Conservation (phyloP, 306 rosid genomes). For the Herpetospermum pedunculosum region DNA sequence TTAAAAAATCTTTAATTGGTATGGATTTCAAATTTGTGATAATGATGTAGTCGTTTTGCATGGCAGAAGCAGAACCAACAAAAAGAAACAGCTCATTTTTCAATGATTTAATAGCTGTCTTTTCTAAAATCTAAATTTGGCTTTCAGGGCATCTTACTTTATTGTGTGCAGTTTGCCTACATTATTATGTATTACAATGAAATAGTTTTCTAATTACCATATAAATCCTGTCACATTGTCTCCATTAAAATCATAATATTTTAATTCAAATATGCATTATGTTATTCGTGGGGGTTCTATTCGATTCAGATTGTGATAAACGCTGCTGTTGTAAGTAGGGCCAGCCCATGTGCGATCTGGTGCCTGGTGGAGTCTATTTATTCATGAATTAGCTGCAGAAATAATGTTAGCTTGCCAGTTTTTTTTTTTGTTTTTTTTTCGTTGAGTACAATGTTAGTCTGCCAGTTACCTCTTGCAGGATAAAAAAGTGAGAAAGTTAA, state of each 20-base stretch:
- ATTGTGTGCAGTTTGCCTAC: neutral
- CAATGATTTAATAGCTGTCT: conserved; percentile 22
- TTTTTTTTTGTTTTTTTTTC: neutral
- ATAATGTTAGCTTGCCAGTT: neutral
- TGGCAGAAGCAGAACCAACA: conserved; percentile 8
- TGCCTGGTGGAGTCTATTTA: neutral
- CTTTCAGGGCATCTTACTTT: conserved; percentile 8
- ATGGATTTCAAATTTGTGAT: neutral
- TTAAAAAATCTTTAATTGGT: neutral
- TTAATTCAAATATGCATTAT: neutral
- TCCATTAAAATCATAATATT: neutral
- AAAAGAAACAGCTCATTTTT: conserved; percentile 22
- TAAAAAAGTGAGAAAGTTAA: neutral
- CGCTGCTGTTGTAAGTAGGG: conserved; percentile 1
- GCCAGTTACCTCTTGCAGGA: neutral
- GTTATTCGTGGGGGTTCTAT: neutral
- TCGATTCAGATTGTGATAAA: neutral
- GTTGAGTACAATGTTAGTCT: neutral
- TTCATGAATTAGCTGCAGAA: neutral
- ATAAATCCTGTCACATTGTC: neutral
- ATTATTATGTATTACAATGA: neutral
- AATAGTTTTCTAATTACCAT: neutral
- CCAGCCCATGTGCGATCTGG: conserved; percentile 1
- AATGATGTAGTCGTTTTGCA: conserved; percentile 7
- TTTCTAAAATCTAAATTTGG: conserved; percentile 24